These are phyloP conservation scores for Blepharisma japonicum DNA, from an alignment of 73 alveolate genomes.

Conservation along the genomic window DNA sequence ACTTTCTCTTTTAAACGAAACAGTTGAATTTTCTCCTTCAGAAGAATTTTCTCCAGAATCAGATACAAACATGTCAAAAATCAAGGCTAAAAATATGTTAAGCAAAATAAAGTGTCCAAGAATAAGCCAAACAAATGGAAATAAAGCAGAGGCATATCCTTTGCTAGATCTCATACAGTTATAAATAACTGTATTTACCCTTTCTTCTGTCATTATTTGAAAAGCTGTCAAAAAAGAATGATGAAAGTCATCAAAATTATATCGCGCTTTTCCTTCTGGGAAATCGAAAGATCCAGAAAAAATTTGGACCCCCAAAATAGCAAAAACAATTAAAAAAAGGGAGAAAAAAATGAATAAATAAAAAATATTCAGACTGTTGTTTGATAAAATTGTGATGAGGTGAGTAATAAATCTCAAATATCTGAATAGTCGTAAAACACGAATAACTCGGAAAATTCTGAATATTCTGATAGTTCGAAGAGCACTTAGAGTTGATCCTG, in stretches of 20 bases:
- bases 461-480: conserved; percentile 30
- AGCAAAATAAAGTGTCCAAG: conserved; percentile 85
- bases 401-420: conserved; percentile 60
- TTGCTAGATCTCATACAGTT: conserved; percentile 32
- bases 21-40: too few species aligned
- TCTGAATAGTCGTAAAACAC: conserved; percentile 46
- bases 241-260: conserved; percentile 65
- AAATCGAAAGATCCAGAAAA: conserved; percentile 38
- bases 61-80: conserved; percentile 58
- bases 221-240: conserved; percentile 50
- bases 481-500: conserved; percentile 54
- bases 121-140: conserved; percentile 77
- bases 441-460: conserved; percentile 39
- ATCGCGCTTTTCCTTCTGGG: conserved; percentile 41
- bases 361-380: conserved; percentile 53
- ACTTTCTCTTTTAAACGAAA: too few species aligned
- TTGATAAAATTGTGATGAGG: conserved; percentile 68
- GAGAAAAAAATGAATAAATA: conserved; percentile 57
- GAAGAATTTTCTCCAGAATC: too few species aligned
- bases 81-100: conserved; percentile 80
- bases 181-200: conserved; percentile 54
- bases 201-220: conserved; percentile 55
- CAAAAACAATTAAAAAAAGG: conserved; percentile 62
- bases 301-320: conserved; percentile 49
- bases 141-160: conserved; percentile 31